A percentile compares a stretch with the other conserved stretches of the same genome.
phyloP scores from a whole-genome alignment of 257 asterid species.

The Ilex aquifolium region DNA sequence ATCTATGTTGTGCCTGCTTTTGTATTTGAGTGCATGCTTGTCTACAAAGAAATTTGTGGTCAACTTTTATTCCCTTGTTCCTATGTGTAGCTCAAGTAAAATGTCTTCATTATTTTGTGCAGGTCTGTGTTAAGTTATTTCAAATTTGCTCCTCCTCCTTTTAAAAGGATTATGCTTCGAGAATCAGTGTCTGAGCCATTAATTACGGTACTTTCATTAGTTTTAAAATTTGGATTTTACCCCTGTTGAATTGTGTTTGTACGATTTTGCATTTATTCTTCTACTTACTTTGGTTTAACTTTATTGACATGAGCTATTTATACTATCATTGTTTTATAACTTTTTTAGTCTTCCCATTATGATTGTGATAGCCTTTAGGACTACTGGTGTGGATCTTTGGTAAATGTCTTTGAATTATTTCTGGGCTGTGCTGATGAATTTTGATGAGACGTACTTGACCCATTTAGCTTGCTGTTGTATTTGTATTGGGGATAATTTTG shows the following conservation, averaged over 20 bases:
- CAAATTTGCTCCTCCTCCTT: constrained; percentile 79
- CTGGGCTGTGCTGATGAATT: too few species aligned
- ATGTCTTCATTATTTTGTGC: constrained; percentile 19
- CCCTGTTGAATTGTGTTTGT: background rate
- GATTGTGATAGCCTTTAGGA: too few species aligned
- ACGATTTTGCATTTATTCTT: background rate
- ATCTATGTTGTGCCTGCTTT: background rate
- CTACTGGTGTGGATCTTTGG: too few species aligned
- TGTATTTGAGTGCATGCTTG: background rate
- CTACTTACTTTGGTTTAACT: too few species aligned
- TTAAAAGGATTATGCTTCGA: constrained; percentile 51
- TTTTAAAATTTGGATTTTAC: background rate
- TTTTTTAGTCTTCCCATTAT: too few species aligned
- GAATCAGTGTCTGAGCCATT: constrained; percentile 29
- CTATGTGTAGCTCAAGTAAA: constrained; percentile 6
- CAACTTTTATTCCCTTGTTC: background rate
- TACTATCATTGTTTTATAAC: too few species aligned
- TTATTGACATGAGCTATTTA: too few species aligned
- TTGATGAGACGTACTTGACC: too few species aligned
- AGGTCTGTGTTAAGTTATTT: constrained; percentile 72
- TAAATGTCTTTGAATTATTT: too few species aligned
- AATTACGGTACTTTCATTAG: constrained; percentile 33
- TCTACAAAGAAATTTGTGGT: background rate
- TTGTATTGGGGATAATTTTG: too few species aligned
- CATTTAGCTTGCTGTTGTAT: too few species aligned